A percentile compares a stretch with the other conserved stretches of the same genome.
These are phyloP conservation scores for Mortierella sp. DNA, from an alignment of 371 early-diverging fungal species.

Conservation along the genomic window DNA sequence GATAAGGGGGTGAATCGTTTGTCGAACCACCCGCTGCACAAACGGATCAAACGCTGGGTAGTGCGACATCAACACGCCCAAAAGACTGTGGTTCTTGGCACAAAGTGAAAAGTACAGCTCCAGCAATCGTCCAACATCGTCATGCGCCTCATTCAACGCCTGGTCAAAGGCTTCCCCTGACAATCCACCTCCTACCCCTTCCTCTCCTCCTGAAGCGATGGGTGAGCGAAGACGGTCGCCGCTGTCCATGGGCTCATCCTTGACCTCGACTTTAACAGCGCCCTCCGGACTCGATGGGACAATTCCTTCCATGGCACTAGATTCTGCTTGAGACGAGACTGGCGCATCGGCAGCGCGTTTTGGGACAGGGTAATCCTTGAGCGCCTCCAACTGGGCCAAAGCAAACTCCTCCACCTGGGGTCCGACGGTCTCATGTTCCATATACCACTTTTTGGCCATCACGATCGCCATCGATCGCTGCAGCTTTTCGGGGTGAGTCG, in stretches of 20 bases:
- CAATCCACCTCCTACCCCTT: not conserved
- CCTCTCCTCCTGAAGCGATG: not conserved
- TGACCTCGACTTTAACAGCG: constrained; percentile 17
- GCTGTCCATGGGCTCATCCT: constrained; percentile 13
- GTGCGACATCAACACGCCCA: constrained; percentile 33
- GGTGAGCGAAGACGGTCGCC: not conserved
- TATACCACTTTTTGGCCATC: constrained; percentile 53
- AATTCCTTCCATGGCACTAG: constrained; percentile 23
- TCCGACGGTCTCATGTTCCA: constrained; percentile 52
- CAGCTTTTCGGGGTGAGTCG: constrained; percentile 32
- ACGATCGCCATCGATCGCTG: constrained; percentile 53
- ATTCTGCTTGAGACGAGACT: not conserved
- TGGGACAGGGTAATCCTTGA: constrained; percentile 30
- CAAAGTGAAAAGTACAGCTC: constrained; percentile 54
- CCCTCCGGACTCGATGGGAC: not conserved
- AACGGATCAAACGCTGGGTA: constrained; percentile 46
- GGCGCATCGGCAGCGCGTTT: constrained; percentile 13
- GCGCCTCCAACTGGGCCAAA: constrained; percentile 33
- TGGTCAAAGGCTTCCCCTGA: constrained; percentile 11
- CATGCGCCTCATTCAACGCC: constrained; percentile 33
- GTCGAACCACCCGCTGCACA: constrained; percentile 74
- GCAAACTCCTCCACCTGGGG: constrained; percentile 46
- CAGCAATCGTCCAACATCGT: constrained; percentile 39
- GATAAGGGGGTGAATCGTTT: constrained; percentile 80
- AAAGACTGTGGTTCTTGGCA: constrained; percentile 49